Evolutionary conservation across 257 asterid species (phyloP), one percentile per base, ranked within the genome.

Genomic region (Misopates orontium): DNA sequence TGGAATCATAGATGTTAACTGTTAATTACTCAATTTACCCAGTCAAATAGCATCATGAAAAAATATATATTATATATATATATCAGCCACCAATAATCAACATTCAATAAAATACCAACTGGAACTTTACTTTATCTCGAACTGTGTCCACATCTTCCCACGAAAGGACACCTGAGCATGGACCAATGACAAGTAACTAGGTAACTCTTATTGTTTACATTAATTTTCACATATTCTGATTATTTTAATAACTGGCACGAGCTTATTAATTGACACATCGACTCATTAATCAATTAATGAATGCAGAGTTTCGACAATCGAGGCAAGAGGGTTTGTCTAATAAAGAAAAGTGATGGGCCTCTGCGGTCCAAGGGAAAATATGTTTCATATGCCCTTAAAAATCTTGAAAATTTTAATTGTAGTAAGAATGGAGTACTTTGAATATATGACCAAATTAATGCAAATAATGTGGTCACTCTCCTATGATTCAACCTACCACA

Each of bases 371-470:
- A 72, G 19, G 52, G 40, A 54, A 73, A 49, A 75, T 81, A 73
- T 78, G 79, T 79, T 75, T 71, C 87, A 79, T n/a, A n/a, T n/a
- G n/a, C n/a, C n/a, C n/a, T n/a, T n/a, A 56, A 73, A 44, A 70
- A 55, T 67, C 71, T 69, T 54, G 24, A 45, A 65, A 40, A 24
- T 12, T 59, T 24, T 2, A 40, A 45, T 45, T 45, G 14, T 45
- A 15, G 9, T 13, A 15, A 41, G 52, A 74, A 50, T 10, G 12
- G 17, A 3, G 19, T 45, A 13, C n/a, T n/a, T n/a, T 45, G 51
- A 13, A 45, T 45, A 23, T 15, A 40, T 19, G 17, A 15, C 64
- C 18, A 48, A n/a, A n/a, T n/a, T 28, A 20, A 11, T 5, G 4
- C 13, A 25, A 56, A 24, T 31, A 19, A 62, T 24, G 60, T 21